Evolutionary conservation across 371 early-diverging fungal species (phyloP).

Genomic region (Zopfochytrium polystomum): DNA sequence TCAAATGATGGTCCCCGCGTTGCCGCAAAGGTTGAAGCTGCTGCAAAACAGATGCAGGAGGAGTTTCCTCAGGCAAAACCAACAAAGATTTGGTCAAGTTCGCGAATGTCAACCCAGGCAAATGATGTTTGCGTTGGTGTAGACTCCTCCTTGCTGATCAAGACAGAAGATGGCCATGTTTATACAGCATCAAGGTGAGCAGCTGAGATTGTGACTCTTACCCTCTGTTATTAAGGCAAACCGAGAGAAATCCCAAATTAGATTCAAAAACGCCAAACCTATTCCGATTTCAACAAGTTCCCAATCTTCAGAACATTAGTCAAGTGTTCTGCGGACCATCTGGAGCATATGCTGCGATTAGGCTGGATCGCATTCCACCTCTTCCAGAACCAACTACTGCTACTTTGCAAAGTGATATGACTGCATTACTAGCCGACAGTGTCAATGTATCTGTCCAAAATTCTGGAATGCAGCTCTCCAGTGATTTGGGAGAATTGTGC

Average conservation of each 20-base stretch:
- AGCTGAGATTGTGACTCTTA: neutral
- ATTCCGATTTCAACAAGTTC: conserved; percentile 40
- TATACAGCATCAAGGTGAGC: conserved; percentile 31
- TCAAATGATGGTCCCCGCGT: neutral
- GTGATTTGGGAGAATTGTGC: too few relatives aligned
- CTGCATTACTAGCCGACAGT: too few relatives aligned
- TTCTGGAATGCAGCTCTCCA: too few relatives aligned
- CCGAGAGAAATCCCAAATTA: neutral
- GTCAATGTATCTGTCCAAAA: too few relatives aligned
- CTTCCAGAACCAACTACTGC: neutral
- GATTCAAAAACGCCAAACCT: conserved; percentile 25
- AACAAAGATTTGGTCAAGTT: conserved; percentile 33
- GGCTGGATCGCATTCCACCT: conserved; percentile 31
- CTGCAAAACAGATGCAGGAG: conserved; percentile 31
- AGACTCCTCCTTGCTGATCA: conserved; percentile 39
- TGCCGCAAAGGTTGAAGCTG: conserved; percentile 14
- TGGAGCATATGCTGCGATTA: conserved; percentile 39
- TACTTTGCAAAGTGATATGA: conserved; percentile 24
- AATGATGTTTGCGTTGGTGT: conserved; percentile 41
- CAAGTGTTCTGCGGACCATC: conserved; percentile 29
- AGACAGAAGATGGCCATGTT: conserved; percentile 40
- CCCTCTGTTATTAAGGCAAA: neutral
- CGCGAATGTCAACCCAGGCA: conserved; percentile 25
- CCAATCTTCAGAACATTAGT: conserved; percentile 37
- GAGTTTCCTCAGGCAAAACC: conserved; percentile 35